A percentile compares a stretch with the other conserved stretches of the same genome.
phyloP scores from a whole-genome alignment of 495 filamentous ascomycete genomes.

The Tricharina praecox region DNA sequence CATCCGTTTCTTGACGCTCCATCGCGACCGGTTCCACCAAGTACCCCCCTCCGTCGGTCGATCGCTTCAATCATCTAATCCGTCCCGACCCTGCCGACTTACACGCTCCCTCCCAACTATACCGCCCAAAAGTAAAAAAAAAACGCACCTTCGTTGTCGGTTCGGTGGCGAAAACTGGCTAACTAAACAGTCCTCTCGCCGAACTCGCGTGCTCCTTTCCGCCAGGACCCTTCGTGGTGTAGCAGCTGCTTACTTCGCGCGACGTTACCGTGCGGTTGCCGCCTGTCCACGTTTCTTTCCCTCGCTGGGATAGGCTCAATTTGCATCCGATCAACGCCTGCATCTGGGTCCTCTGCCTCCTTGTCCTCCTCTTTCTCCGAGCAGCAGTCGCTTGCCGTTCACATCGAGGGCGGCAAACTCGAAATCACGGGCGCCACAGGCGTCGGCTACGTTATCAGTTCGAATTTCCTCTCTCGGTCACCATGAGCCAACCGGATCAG shows the following conservation, averaged over 20 bases:
- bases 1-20: conserved; percentile 5
- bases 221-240: neutral
- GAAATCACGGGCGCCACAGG: conserved; percentile 8
- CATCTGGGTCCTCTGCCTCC: conserved; percentile 1
- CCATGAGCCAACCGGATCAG: conserved; percentile 58
- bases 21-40: neutral
- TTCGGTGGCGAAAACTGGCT: neutral
- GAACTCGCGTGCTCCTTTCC: neutral
- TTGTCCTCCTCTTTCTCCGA: too few species aligned
- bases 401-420: conserved; percentile 1
- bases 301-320: conserved; percentile 6
- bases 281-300: conserved; percentile 2
- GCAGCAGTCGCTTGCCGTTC: conserved; percentile 1
- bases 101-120: neutral
- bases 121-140: too few species aligned
- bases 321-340: conserved; percentile 3
- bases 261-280: conserved; percentile 7
- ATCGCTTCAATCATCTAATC: conserved; percentile 3
- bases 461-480: conserved; percentile 6
- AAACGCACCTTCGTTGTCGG: neutral
- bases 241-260: conserved; percentile 3
- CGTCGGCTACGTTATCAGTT: conserved; percentile 5
- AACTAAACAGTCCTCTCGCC: neutral
- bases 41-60: conserved; percentile 2
- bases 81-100: conserved; percentile 3